Conservation (phyloP, 202 grass and related monocot species). For the Eragrostis tef region DNA sequence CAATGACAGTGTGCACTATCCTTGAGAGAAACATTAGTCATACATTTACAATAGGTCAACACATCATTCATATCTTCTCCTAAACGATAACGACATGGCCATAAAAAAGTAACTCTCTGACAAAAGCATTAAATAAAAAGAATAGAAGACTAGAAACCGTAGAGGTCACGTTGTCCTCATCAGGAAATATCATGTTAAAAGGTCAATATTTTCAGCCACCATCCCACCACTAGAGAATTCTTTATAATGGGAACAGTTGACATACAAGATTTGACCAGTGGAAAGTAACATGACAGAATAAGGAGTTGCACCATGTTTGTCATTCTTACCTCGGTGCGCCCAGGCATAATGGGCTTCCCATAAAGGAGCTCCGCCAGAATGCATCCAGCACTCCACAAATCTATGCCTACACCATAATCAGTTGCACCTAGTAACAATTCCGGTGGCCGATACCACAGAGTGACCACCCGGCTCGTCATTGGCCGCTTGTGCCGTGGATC, state of each 20-base stretch:
- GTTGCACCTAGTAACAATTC: slow-evolving; percentile 65
- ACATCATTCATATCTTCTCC: slow-evolving; percentile 26
- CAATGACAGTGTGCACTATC: not conserved
- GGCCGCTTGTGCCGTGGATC: slow-evolving; percentile 52
- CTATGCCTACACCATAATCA: slow-evolving; percentile 58
- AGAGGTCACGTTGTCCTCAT: not conserved
- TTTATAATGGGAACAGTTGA: not conserved
- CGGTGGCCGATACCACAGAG: slow-evolving; percentile 59
- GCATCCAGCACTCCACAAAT: slow-evolving; percentile 71
- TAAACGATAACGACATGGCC: slow-evolving; percentile 30
- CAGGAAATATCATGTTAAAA: slow-evolving; percentile 15
- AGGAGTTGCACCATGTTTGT: not conserved
- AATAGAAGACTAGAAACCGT: not conserved
- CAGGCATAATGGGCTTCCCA: slow-evolving; percentile 67
- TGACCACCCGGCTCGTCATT: slow-evolving; percentile 69
- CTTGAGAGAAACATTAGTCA: too few species aligned
- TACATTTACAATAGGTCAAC: slow-evolving; percentile 2
- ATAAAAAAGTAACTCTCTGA: not conserved
- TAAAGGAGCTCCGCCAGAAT: slow-evolving; percentile 66
- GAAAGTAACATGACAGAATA: slow-evolving; percentile 10
- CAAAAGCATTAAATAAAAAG: slow-evolving; percentile 27
- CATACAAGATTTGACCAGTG: not conserved
- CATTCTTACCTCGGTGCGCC: slow-evolving; percentile 57
- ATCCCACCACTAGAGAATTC: not conserved
- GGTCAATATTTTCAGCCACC: slow-evolving; percentile 39